Evolutionary conservation across 208 protist species (phyloP).

Genomic region (Leishmania arabica): DNA sequence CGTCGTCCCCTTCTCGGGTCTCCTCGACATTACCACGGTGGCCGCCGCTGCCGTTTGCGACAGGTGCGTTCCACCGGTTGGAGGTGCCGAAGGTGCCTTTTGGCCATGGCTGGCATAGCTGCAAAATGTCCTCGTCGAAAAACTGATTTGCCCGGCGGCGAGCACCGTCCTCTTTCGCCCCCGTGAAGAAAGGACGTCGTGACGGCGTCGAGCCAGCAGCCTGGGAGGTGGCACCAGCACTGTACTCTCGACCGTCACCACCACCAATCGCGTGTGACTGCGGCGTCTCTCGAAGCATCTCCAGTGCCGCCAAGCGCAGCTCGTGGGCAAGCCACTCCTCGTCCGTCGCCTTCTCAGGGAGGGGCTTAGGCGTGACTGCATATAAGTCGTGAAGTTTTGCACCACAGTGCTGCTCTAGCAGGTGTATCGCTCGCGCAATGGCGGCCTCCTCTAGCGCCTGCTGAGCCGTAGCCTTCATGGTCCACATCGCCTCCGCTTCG

Average conservation of each 20-base stretch:
- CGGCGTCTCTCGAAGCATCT: conserved; percentile 20
- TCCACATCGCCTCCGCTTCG: not conserved
- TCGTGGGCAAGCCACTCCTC: conserved; percentile 31
- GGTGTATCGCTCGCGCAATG: conserved; percentile 14
- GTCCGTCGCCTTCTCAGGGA: conserved; percentile 28
- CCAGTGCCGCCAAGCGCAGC: conserved; percentile 8
- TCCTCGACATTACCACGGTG: not conserved
- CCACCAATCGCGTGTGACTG: not conserved
- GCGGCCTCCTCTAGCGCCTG: conserved; percentile 24
- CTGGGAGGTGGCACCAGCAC: not conserved
- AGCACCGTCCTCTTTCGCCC: too few relatives aligned
- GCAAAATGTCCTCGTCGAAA: not conserved
- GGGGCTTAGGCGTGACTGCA: not conserved
- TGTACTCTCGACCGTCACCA: not conserved
- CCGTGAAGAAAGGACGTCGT: too few relatives aligned
- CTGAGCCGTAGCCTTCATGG: conserved; percentile 7
- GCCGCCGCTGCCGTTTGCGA: not conserved
- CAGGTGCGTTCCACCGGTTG: not conserved
- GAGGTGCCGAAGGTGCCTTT: not conserved
- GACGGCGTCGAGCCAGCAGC: not conserved
- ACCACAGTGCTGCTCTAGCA: conserved; percentile 20
- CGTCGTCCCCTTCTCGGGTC: not conserved
- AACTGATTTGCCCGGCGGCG: not conserved
- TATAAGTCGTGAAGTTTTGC: not conserved
- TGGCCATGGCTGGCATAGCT: too few relatives aligned